Evolutionary conservation across 192 early-diverging fungal genomes (phyloP), one percentile per base, ranked within the genome.

Genomic region (Spizellomyces punctatus): DNA sequence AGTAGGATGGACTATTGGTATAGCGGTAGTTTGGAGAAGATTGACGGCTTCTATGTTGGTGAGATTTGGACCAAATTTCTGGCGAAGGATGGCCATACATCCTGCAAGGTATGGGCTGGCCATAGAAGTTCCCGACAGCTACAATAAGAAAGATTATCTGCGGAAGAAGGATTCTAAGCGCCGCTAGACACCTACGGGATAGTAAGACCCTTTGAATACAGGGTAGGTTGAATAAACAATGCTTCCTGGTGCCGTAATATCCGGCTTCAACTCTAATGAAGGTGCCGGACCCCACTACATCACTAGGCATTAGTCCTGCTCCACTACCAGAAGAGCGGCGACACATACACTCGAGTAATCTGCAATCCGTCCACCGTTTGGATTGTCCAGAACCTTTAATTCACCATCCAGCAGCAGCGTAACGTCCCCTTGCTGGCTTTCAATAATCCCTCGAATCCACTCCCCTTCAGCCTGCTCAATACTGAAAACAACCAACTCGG

Each of bases 101-200:
- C 17, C 59, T 12, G 59, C 16, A 22, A 36, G 16, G 22, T 61
- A 61, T 3, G 59, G 59, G 12, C 16, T 61, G 12, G 59, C 59
- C 59, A 61, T 61, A 14, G 59, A 61, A 12, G 59, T 61, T 22
- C 59, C 59, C 27, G 59, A 61, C n/a, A 61, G 59, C 59, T 61
- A 27, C n/a, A 61, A 36, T 22, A 22, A 19, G 59, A 19, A 16
- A 61, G 22, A 10, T 12, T 17, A 36, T 12, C 1, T 16, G 27
- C 10, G 59, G 14, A 12, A 12, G n/a, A 27, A 22, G 22, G 12
- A 61, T 2, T n/a, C 27, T 36, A 3, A 36, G 27, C 17, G 12
- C 27, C 12, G 36, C 14, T 16, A 61, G 14, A 36, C 16, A 12
- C 22, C 27, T 36, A 61, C 59, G 12, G 59, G 17, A 22, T 61